Percentiles rank a stretch among this genome's conserved stretches.
Conservation (phyloP, 495 filamentous ascomycete species). For the Lentithecium fluviatile region DNA sequence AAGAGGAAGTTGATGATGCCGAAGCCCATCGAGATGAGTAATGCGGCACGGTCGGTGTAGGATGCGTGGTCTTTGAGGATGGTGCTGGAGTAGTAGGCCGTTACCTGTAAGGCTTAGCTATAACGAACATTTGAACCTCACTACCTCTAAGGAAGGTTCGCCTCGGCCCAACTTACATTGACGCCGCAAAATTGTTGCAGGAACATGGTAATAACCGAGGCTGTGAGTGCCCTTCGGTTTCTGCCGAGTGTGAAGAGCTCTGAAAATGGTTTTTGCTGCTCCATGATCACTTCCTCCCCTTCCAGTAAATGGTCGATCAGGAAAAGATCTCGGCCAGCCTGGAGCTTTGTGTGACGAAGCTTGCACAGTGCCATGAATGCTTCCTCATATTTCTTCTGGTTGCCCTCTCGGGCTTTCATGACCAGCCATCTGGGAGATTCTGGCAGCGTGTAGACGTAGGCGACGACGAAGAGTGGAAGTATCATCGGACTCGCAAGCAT, state of each 20-base stretch:
- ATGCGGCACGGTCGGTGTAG: constrained; percentile 11
- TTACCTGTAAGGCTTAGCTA: too few relatives aligned
- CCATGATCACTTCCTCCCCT: constrained; percentile 42
- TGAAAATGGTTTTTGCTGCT: constrained; percentile 45
- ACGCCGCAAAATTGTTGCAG: constrained; percentile 74
- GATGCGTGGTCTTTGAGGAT: constrained; percentile 13
- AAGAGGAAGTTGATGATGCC: constrained; percentile 36
- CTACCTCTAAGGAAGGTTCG: too few relatives aligned
- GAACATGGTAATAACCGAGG: constrained; percentile 65
- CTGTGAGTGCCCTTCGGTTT: constrained; percentile 62
- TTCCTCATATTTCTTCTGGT: constrained; percentile 36
- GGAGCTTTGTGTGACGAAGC: constrained; percentile 61
- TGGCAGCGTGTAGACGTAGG: constrained; percentile 14
- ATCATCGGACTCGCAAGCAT: not conserved
- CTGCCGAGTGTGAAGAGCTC: constrained; percentile 70
- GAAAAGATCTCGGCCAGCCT: constrained; percentile 73
- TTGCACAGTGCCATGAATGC: constrained; percentile 59
- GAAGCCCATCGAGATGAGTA: constrained; percentile 27
- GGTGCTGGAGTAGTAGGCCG: constrained; percentile 17
- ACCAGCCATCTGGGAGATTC: constrained; percentile 62
- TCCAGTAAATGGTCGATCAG: constrained; percentile 62
- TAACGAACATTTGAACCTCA: too few relatives aligned
- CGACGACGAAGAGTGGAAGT: constrained; percentile 6
- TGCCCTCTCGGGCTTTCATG: constrained; percentile 17
- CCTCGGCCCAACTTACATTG: too few relatives aligned